These are phyloP conservation scores for Chlorokybus atmophyticus DNA, from an alignment of 139 green algal species.

Conservation along the genomic window DNA sequence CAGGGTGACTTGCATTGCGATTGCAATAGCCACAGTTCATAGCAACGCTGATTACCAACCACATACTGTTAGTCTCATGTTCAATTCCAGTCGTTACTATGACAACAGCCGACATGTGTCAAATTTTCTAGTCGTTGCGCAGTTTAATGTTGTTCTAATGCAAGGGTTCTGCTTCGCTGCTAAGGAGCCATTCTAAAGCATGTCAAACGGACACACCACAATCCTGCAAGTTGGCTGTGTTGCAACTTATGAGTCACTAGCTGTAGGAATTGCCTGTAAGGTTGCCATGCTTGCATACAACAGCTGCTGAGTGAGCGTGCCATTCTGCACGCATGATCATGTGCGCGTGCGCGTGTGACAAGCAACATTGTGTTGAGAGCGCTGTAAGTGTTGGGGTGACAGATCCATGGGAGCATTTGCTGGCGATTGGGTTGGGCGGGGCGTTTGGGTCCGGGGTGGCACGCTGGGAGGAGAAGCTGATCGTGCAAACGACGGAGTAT, in stretches of 20 bases:
- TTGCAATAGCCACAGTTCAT: no score
- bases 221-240: background rate
- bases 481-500: constrained; percentile 29
- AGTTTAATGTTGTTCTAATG: no score
- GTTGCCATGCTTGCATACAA: background rate
- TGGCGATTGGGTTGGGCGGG: constrained; percentile 32
- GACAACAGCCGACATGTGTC: no score
- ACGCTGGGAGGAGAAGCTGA: constrained; percentile 30
- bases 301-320: background rate
- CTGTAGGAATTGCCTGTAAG: background rate
- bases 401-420: constrained; percentile 41
- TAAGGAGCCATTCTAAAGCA: no score
- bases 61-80: no score
- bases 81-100: no score
- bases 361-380: background rate
- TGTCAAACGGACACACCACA: no score
- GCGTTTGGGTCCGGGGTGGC: constrained; percentile 29
- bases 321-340: background rate
- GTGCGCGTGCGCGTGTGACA: background rate
- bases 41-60: no score
- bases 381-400: background rate
- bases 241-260: constrained; percentile 1
- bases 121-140: no score
- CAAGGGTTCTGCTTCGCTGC: no score
- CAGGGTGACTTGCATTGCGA: no score